Percentiles rank a stretch among this genome's conserved stretches.
phyloP scores from a whole-genome alignment of 306 rosid genomes.

The Clitoria ternatea region DNA sequence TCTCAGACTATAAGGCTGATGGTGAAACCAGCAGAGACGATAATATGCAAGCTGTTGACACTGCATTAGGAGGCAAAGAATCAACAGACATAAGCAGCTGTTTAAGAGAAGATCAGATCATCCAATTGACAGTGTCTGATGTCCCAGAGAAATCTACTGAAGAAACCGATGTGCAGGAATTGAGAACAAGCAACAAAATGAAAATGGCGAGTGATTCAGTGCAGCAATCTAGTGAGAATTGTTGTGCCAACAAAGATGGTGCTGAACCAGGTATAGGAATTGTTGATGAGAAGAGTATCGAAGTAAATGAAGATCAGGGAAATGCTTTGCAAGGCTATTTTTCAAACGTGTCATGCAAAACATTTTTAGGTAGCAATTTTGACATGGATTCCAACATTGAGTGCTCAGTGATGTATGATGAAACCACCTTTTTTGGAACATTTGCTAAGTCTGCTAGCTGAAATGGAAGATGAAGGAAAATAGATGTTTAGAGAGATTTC shows the following conservation, averaged over 20 bases:
- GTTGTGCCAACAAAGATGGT: slow-evolving; percentile 24
- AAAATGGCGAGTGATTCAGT: slow-evolving; percentile 15
- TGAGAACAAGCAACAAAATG: slow-evolving; percentile 7
- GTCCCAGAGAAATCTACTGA: slow-evolving; percentile 8
- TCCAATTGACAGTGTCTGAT: neutral
- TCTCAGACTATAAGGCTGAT: slow-evolving; percentile 20
- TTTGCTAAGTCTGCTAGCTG: slow-evolving; percentile 37
- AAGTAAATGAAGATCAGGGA: slow-evolving; percentile 35
- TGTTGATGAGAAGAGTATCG: slow-evolving; percentile 26
- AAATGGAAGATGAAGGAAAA: slow-evolving; percentile 38
- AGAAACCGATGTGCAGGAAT: slow-evolving; percentile 27
- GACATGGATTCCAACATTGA: slow-evolving; percentile 41
- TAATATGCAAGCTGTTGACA: slow-evolving; percentile 7
- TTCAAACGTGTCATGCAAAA: slow-evolving; percentile 54
- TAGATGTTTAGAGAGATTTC: slow-evolving; percentile 22
- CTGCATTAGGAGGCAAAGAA: slow-evolving; percentile 23
- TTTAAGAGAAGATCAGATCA: slow-evolving; percentile 18
- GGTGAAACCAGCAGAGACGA: slow-evolving; percentile 3
- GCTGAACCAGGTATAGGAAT: slow-evolving; percentile 30
- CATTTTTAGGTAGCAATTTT: slow-evolving; percentile 42
- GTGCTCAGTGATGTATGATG: slow-evolving; percentile 56
- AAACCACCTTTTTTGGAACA: slow-evolving; percentile 42
- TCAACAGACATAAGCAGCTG: slow-evolving; percentile 19
- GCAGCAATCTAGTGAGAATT: slow-evolving; percentile 29
- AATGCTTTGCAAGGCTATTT: slow-evolving; percentile 56